Evolutionary conservation across 2,329 filamentous ascomycete species (phyloP).

Genomic region (Beauveria sp.): DNA sequence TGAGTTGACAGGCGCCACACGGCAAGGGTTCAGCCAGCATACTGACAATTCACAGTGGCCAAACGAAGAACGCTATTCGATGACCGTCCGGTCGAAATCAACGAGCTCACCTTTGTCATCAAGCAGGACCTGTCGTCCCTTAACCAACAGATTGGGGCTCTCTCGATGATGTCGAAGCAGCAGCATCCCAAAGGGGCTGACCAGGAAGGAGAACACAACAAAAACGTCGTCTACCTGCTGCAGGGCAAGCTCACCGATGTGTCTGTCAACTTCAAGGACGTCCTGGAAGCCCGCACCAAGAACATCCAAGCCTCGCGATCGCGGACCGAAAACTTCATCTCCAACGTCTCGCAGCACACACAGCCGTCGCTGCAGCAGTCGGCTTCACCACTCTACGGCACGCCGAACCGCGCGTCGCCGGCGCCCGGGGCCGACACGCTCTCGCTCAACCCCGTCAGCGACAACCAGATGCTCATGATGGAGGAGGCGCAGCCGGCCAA

Average conservation of each 20-base stretch:
- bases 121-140: slow-evolving; percentile 84
- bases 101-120: slow-evolving; percentile 93
- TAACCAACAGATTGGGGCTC: slow-evolving; percentile 77
- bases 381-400: slow-evolving; percentile 80
- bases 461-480: slow-evolving; percentile 80
- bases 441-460: slow-evolving; percentile 71
- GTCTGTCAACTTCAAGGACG: slow-evolving; percentile 92
- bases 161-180: slow-evolving; percentile 71
- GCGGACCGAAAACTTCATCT: slow-evolving; percentile 94
- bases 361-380: slow-evolving; percentile 63
- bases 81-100: slow-evolving; percentile 92
- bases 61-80: slow-evolving; percentile 96
- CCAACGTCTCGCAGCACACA: slow-evolving; percentile 72
- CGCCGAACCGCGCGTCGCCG: slow-evolving; percentile 59
- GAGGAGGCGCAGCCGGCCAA: slow-evolving; percentile 88
- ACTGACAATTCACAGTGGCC: slow-evolving; percentile 53
- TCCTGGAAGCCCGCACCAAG: slow-evolving; percentile 90
- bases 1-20: slow-evolving; percentile 30
- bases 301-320: slow-evolving; percentile 93
- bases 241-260: slow-evolving; percentile 91
- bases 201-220: slow-evolving; percentile 95
- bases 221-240: slow-evolving; percentile 87
- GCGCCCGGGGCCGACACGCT: slow-evolving; percentile 64
- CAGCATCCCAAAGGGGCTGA: slow-evolving; percentile 60
- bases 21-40: background rate